phyloP scores from a whole-genome alignment of 805 yeast genomes.

The Brettanomyces bruxellensis region DNA sequence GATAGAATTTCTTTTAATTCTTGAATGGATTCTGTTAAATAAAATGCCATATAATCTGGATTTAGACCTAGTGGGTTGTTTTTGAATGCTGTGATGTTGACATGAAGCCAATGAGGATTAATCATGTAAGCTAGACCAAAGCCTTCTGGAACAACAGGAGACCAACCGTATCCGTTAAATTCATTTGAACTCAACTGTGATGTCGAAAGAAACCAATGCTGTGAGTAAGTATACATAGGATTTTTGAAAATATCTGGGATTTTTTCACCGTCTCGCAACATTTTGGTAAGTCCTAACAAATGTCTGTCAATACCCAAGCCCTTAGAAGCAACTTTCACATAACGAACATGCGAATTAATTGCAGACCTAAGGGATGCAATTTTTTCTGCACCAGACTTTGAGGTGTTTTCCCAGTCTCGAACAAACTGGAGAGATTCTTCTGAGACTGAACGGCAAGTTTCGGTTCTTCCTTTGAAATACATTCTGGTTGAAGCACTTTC shows the following conservation, averaged over 20 bases:
- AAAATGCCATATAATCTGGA: constrained; percentile 52
- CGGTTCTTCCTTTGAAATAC: constrained; percentile 86
- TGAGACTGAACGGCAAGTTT: constrained; percentile 82
- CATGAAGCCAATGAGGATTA: constrained; percentile 74
- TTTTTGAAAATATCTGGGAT: constrained; percentile 66
- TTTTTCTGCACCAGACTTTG: constrained; percentile 44
- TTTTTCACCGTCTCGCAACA: constrained; percentile 43
- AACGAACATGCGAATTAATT: constrained; percentile 61
- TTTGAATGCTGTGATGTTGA: constrained; percentile 72
- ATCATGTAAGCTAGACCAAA: constrained; percentile 92
- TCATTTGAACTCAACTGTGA: constrained; percentile 81
- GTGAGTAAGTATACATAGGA: constrained; percentile 66
- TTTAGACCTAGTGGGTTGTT: constrained; percentile 47
- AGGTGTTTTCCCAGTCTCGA: constrained; percentile 57
- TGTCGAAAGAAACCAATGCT: constrained; percentile 80
- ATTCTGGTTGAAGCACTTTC: constrained; percentile 94
- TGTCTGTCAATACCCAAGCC: constrained; percentile 94
- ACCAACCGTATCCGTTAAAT: constrained; percentile 92
- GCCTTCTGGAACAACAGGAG: constrained; percentile 91
- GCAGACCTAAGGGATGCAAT: constrained; percentile 64
- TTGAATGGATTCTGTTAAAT: constrained; percentile 68
- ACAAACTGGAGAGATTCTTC: constrained; percentile 63
- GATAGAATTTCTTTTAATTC: constrained; percentile 63
- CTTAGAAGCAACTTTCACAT: constrained; percentile 66
- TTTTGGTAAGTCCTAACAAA: constrained; percentile 76